Conservation (phyloP, 2,329 filamentous ascomycete species). For the Penicillium sclerotigenum region DNA sequence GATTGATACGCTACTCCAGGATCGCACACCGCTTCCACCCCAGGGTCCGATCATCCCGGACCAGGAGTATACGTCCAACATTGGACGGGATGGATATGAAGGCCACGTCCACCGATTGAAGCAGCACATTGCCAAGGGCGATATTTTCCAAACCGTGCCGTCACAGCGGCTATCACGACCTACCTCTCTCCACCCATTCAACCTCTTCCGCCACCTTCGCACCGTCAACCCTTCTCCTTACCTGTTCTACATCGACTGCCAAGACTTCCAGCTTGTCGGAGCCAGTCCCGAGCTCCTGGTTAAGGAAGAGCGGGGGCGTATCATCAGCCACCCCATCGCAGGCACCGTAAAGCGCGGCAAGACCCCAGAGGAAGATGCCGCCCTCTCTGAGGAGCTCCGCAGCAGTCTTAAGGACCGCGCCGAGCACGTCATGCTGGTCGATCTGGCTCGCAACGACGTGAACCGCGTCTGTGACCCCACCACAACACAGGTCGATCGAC, state of each 20-base stretch:
- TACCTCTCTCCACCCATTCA: constrained; percentile 91
- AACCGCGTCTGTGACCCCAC: constrained; percentile 91
- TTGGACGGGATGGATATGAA: constrained; percentile 85
- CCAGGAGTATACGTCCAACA: constrained; percentile 85
- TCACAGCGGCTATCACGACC: constrained; percentile 89
- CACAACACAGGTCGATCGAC: constrained; percentile 82
- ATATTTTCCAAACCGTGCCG: constrained; percentile 97
- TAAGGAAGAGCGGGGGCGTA: constrained; percentile 78
- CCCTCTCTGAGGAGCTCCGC: constrained; percentile 71
- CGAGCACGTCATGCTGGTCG: constrained; percentile 96
- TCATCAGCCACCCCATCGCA: constrained; percentile 96
- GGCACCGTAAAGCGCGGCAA: constrained; percentile 88
- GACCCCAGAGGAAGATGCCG: constrained; percentile 75
- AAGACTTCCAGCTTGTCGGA: constrained; percentile 89
- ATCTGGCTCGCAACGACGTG: constrained; percentile 92
- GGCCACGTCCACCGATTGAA: constrained; percentile 81
- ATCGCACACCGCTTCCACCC: constrained; percentile 71
- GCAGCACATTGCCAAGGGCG: constrained; percentile 82
- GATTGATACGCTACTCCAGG: constrained; percentile 68
- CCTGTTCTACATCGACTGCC: constrained; percentile 91
- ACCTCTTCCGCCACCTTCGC: constrained; percentile 92
- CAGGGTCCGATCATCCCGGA: constrained; percentile 70
- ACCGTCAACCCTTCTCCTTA: constrained; percentile 98
- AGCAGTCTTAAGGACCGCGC: constrained; percentile 85
- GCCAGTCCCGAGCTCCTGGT: constrained; percentile 93